A percentile compares a stretch with the other conserved stretches of the same genome.
Conservation (phyloP, 345 rosid species). For the Arabidopsis thaliana region DNA sequence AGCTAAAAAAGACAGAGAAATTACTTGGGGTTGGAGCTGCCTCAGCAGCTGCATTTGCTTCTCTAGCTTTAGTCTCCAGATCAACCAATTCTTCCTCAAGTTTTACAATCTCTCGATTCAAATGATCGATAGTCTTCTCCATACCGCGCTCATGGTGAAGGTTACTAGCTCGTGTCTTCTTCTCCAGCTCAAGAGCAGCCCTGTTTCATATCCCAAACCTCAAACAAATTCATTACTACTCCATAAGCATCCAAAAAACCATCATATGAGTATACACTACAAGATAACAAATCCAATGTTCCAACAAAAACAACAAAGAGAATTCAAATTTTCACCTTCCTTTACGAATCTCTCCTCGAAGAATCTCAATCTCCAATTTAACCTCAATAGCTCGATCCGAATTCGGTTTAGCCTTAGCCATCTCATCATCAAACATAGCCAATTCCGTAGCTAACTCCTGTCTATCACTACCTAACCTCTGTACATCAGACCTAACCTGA, state of each 20-base stretch:
- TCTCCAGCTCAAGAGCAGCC: slow-evolving; percentile 77
- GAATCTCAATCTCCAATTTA: slow-evolving; percentile 59
- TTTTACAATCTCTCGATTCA: slow-evolving; percentile 61
- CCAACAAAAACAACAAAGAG: background rate
- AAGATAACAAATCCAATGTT: background rate
- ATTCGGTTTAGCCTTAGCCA: slow-evolving; percentile 57
- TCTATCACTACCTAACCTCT: slow-evolving; percentile 49
- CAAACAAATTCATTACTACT: background rate
- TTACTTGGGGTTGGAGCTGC: slow-evolving; percentile 59
- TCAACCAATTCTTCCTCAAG: slow-evolving; percentile 54
- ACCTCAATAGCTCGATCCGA: slow-evolving; percentile 48
- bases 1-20: background rate
- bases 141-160: slow-evolving; percentile 63
- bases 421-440: slow-evolving; percentile 49
- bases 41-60: slow-evolving; percentile 40
- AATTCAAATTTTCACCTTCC: slow-evolving; percentile 63
- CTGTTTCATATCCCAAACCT: slow-evolving; percentile 43
- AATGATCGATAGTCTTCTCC: slow-evolving; percentile 59
- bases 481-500: slow-evolving; percentile 60
- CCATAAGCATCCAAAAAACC: slow-evolving; percentile 8
- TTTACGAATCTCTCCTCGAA: slow-evolving; percentile 60
- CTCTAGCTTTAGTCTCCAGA: slow-evolving; percentile 57
- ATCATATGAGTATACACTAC: background rate
- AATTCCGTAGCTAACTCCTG: slow-evolving; percentile 55
- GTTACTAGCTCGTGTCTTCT: slow-evolving; percentile 68